Percentiles rank a stretch among this genome's conserved stretches.
These are phyloP conservation scores for Fusarium guadeloupense DNA, from an alignment of 2,329 filamentous ascomycete species.

Conservation along the genomic window DNA sequence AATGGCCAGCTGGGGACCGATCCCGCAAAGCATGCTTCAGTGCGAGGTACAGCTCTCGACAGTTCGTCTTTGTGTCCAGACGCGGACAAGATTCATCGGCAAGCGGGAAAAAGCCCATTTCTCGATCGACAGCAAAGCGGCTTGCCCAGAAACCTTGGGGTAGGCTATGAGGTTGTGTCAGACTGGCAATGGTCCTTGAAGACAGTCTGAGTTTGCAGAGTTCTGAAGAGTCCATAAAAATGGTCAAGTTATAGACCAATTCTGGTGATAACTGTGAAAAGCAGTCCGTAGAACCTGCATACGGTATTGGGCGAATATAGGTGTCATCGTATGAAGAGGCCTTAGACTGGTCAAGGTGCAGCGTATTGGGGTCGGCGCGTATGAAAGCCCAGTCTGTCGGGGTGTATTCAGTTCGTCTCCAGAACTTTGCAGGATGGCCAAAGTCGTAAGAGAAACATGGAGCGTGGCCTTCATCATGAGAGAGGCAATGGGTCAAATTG, in stretches of 20 bases:
- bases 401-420: neutral
- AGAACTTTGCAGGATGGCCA: neutral
- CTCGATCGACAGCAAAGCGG: neutral
- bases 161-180: neutral
- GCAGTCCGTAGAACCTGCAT: neutral
- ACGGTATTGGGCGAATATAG: neutral
- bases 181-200: neutral
- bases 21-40: neutral
- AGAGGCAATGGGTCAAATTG: neutral
- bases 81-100: fast-evolving
- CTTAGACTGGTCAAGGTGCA: neutral
- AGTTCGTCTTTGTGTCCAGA: neutral
- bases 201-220: constrained; percentile 11
- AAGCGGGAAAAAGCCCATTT: constrained; percentile 12
- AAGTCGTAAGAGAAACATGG: constrained; percentile 1
- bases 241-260: neutral
- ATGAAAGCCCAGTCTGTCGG: neutral
- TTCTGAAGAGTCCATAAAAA: neutral
- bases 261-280: constrained; percentile 3
- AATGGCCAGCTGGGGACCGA: neutral
- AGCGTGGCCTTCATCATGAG: neutral
- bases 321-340: neutral
- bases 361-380: neutral
- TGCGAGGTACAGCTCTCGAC: constrained; percentile 1
- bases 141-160: constrained; percentile 22